phyloP scores from a whole-genome alignment of 495 filamentous ascomycete genomes.

The Aspergillus diversus region DNA sequence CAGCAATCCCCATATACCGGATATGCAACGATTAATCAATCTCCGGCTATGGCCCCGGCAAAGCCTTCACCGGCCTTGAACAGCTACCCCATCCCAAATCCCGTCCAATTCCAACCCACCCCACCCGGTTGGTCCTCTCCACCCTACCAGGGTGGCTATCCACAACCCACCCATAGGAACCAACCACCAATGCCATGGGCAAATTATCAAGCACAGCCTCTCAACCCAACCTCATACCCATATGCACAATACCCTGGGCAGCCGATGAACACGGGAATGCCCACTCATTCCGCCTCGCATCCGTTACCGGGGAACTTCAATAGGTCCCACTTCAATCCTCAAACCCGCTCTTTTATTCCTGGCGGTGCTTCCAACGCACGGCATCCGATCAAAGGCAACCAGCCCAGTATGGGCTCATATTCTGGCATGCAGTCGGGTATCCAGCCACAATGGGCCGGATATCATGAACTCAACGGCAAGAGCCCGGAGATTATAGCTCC shows the following conservation, averaged over 20 bases:
- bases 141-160: conserved; percentile 49
- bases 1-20: conserved; percentile 46
- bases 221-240: conserved; percentile 62
- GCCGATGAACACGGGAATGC: conserved; percentile 64
- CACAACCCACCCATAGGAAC: conserved; percentile 39
- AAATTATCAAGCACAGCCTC: conserved; percentile 42
- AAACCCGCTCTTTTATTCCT: conserved; percentile 88
- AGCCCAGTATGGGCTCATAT: conserved; percentile 39
- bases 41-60: conserved; percentile 42
- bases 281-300: conserved; percentile 60
- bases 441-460: conserved; percentile 40
- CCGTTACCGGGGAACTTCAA: conserved; percentile 82
- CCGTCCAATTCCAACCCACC: conserved; percentile 35
- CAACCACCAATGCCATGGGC: conserved; percentile 43
- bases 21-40: conserved; percentile 45
- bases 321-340: conserved; percentile 86
- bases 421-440: conserved; percentile 28
- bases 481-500: conserved; percentile 24
- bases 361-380: conserved; percentile 38
- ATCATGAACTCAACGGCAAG: conserved; percentile 37
- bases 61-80: conserved; percentile 49
- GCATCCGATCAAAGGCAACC: conserved; percentile 35
- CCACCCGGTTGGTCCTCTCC: conserved; percentile 37
- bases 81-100: conserved; percentile 42
- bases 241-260: conserved; percentile 79